Percentiles rank a stretch among this genome's conserved stretches.
Conservation (phyloP, 495 filamentous ascomycete genomes). For the Penicillium canariense region DNA sequence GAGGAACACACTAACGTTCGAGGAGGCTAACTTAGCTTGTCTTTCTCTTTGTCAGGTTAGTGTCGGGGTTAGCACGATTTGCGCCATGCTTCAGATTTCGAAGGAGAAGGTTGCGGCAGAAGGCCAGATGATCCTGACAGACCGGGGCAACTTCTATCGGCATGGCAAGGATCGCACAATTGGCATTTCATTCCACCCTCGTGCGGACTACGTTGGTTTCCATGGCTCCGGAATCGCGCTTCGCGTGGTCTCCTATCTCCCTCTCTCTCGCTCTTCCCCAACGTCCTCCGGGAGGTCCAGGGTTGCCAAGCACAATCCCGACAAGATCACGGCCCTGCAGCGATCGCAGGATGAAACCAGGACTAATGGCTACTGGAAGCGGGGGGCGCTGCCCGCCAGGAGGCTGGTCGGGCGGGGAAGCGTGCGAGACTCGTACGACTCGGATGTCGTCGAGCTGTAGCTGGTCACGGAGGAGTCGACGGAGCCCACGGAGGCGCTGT, state of each 20-base stretch:
- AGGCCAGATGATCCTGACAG: slow-evolving; percentile 64
- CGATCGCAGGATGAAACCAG: too few species aligned
- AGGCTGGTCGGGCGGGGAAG: slow-evolving; percentile 75
- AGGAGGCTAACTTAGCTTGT: too few species aligned
- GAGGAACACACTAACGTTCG: too few species aligned
- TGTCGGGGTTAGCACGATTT: too few species aligned
- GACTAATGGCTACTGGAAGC: too few species aligned
- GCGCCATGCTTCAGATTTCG: slow-evolving; percentile 58
- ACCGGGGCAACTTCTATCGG: slow-evolving; percentile 76
- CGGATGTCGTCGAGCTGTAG: slow-evolving; percentile 82
- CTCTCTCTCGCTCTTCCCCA: too few species aligned
- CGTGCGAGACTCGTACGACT: slow-evolving; percentile 85
- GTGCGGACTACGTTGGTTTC: slow-evolving; percentile 78
- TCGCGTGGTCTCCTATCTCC: too few species aligned
- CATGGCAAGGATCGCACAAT: slow-evolving; percentile 79
- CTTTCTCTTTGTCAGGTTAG: too few species aligned
- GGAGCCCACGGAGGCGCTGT: slow-evolving; percentile 74
- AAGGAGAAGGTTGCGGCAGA: slow-evolving; percentile 59
- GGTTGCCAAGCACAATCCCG: too few species aligned
- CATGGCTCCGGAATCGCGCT: slow-evolving; percentile 94
- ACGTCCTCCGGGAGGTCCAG: too few species aligned
- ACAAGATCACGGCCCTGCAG: too few species aligned
- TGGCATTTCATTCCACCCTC: slow-evolving; percentile 80
- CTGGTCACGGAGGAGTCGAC: slow-evolving; percentile 91
- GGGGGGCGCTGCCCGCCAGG: slow-evolving; percentile 63